These are phyloP conservation scores for Desmodesmus armatus DNA, from an alignment of 139 green algal genomes.

Conservation along the genomic window DNA sequence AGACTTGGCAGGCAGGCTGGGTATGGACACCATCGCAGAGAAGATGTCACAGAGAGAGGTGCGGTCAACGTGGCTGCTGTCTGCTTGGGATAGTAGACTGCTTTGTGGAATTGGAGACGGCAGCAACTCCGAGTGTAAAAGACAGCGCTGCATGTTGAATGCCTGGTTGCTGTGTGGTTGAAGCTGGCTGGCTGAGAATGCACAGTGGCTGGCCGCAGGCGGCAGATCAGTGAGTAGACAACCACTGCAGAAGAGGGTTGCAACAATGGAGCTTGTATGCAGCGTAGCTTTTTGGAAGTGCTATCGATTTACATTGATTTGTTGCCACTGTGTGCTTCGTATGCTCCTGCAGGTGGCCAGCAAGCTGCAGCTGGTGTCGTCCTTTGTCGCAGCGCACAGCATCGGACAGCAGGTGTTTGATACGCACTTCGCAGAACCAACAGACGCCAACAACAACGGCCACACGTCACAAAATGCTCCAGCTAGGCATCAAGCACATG, in stretches of 20 bases:
- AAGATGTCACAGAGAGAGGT: no score
- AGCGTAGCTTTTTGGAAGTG: not conserved
- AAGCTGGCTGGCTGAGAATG: not conserved
- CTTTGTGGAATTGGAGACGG: no score
- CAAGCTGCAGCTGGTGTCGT: not conserved
- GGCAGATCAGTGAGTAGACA: not conserved
- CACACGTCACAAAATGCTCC: not conserved
- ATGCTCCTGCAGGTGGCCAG: not conserved
- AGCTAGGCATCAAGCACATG: not conserved
- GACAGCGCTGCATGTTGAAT: not conserved
- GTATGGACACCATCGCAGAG: no score
- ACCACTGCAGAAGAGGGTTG: not conserved
- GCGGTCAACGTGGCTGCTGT: no score
- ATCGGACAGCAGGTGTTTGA: constrained; percentile 1
- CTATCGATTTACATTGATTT: not conserved
- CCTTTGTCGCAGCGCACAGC: constrained; percentile 22
- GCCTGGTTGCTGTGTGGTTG: not conserved
- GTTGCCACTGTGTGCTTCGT: not conserved
- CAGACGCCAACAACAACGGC: not conserved
- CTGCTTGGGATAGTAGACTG: no score
- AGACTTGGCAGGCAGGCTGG: no score
- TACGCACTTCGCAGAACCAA: not conserved
- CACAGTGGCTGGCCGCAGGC: not conserved
- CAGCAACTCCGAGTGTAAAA: no score
- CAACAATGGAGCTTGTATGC: not conserved